Percentiles rank a stretch among this genome's conserved stretches.
Conservation (phyloP, 75 land plant genomes). For the Larix kaempferi region DNA sequence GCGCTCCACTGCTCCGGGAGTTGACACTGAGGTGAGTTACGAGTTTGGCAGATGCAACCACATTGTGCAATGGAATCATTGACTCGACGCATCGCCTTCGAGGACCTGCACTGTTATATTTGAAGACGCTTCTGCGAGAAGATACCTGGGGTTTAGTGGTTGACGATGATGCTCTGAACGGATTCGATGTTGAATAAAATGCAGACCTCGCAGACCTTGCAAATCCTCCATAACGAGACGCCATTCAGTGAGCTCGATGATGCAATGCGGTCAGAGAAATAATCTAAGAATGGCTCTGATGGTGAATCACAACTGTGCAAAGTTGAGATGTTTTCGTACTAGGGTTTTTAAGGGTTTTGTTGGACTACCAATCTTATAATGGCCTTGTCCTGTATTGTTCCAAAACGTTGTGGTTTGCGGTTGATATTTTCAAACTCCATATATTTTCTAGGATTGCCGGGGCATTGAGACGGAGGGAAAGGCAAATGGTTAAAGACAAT, state of each 20-base stretch:
- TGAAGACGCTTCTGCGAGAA: not conserved
- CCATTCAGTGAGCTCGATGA: not conserved
- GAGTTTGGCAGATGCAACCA: constrained; percentile 61
- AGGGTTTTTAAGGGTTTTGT: no score
- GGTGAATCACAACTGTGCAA: no score
- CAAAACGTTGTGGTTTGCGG: no score
- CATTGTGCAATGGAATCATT: constrained; percentile 60
- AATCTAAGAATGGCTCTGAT: no score
- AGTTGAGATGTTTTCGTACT: no score
- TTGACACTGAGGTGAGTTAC: constrained; percentile 45
- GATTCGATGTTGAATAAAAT: not conserved
- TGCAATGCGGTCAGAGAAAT: no score
- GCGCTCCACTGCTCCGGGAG: constrained; percentile 48
- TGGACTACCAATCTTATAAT: no score
- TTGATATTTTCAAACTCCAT: no score
- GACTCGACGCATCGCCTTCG: constrained; percentile 31
- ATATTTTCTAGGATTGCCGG: no score
- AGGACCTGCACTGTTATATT: not conserved
- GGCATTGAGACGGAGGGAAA: no score
- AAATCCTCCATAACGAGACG: constrained; percentile 5
- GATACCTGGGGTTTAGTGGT: not conserved
- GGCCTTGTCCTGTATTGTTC: no score
- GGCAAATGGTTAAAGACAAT: no score
- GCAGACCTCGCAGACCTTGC: constrained; percentile 1
- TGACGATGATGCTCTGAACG: not conserved